phyloP scores from a whole-genome alignment of 2,329 filamentous ascomycete species.

The Apiospora aurea region DNA sequence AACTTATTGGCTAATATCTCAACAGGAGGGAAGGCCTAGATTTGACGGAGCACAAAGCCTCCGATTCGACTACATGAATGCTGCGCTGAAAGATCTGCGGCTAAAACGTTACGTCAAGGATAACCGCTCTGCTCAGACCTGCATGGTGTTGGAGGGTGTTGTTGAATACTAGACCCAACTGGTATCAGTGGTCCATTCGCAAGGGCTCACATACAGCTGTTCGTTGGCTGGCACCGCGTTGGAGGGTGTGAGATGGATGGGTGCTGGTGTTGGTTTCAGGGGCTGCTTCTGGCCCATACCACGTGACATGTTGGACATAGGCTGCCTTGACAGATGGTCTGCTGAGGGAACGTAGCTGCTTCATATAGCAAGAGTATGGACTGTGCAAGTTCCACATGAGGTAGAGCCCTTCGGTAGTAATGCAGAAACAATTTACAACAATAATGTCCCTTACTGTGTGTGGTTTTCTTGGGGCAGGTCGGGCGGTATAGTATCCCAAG shows the following conservation, averaged over 20 bases:
- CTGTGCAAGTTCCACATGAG: background rate
- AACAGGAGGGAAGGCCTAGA: conserved; percentile 5
- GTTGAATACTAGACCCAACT: background rate
- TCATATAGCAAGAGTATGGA: background rate
- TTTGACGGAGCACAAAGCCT: conserved; percentile 3
- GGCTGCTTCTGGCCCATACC: background rate
- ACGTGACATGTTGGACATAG: background rate
- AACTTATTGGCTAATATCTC: background rate
- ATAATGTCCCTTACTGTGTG: too few relatives aligned
- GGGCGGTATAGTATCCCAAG: background rate
- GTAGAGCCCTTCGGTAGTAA: background rate
- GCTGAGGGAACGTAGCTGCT: background rate
- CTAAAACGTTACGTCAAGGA: background rate
- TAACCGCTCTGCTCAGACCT: background rate
- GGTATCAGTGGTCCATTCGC: background rate
- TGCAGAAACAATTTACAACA: too few relatives aligned
- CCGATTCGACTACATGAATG: background rate
- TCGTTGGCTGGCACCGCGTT: background rate
- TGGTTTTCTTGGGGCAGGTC: too few relatives aligned
- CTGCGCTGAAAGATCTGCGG: background rate
- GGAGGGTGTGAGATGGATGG: background rate
- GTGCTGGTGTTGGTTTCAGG: background rate
- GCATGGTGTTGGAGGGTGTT: background rate
- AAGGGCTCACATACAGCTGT: background rate
- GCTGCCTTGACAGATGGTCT: background rate